Base-by-base conservation (phyloP, 306 rosid genomes). In the Albizia julibrissin region DNA sequence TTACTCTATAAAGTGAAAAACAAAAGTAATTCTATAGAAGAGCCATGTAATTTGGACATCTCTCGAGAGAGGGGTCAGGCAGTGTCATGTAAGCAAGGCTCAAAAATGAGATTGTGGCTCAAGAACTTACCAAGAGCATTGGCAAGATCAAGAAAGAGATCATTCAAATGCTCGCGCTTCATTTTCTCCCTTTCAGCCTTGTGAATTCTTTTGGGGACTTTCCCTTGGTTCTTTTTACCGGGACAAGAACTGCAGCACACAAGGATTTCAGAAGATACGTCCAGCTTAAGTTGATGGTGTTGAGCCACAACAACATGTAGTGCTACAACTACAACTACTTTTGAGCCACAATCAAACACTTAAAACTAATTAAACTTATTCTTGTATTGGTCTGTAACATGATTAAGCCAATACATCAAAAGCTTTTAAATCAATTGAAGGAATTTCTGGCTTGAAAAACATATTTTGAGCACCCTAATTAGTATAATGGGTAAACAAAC, bases 131-230 rank as follows among this genome's bases (percentile, higher is more conserved):
- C 99, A 67, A 95, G 90, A 59, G 86, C 88, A 78, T 79, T 81
- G 69, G 98, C 91, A 44, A 95, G 94, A 81, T 91, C 93, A n/a
- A 93, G 82, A 86, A 95, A 93, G 73, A 92, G 93, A 43, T 93
- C 94, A 16, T 95, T 95, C 83, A 93, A 88, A 69, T 87, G 94
- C 71, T 92, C 99, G 5, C 99, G 94, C 92, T 95, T 95, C 92
- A 84, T 75, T 86, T 88, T 95, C 92, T 95, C 99, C 90, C 94
- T 91, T 90, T 91, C 98, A 24, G 99, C 88, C 91, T 95, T 95
- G 87, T 89, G 96, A 81, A 93, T 82, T 82, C 97, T 90, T 81
- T 83, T 93, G 12, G 98, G 98, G 50, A 82, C 85, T 87, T 90
- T 95, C 86, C 50, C 87, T 83, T 69, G 85, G 62, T 69, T 90